These are phyloP conservation scores for Boechera retrofracta DNA, from an alignment of 345 rosid species.

Conservation along the genomic window DNA sequence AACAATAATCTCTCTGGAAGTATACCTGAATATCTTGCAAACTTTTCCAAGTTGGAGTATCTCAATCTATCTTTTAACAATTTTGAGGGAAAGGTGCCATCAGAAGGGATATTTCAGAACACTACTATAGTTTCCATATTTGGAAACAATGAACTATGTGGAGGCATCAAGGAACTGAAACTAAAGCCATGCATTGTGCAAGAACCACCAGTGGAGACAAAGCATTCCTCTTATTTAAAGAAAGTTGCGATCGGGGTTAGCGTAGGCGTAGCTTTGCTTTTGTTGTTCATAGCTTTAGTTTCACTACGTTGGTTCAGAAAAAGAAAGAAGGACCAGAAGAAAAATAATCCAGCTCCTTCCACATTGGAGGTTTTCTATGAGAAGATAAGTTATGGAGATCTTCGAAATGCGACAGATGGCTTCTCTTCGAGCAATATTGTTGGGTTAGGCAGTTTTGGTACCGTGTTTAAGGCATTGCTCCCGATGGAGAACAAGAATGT, in stretches of 20 bases:
- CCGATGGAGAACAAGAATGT: neutral
- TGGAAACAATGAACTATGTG: conserved; percentile 33
- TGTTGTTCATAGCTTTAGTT: neutral
- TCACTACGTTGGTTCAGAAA: neutral
- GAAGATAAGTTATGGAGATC: conserved; percentile 5
- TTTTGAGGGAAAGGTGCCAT: conserved; percentile 32
- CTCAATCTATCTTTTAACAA: conserved; percentile 40
- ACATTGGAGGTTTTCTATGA: neutral
- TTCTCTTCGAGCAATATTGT: neutral
- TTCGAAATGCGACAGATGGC: neutral
- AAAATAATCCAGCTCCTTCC: neutral
- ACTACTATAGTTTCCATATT: neutral
- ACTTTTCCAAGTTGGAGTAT: conserved; percentile 24
- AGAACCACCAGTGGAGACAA: neutral
- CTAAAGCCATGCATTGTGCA: conserved; percentile 10
- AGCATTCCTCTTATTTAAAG: neutral
- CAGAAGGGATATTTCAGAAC: conserved; percentile 28
- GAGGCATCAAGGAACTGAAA: conserved; percentile 23
- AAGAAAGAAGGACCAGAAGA: neutral
- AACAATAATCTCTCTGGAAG: conserved; percentile 26
- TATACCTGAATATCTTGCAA: conserved; percentile 27
- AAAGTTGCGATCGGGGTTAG: neutral
- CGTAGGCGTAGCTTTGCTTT: neutral
- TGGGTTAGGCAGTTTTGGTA: neutral
- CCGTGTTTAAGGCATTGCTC: neutral